phyloP scores from a whole-genome alignment of 306 rosid genomes.

The Acmispon strigosus region DNA sequence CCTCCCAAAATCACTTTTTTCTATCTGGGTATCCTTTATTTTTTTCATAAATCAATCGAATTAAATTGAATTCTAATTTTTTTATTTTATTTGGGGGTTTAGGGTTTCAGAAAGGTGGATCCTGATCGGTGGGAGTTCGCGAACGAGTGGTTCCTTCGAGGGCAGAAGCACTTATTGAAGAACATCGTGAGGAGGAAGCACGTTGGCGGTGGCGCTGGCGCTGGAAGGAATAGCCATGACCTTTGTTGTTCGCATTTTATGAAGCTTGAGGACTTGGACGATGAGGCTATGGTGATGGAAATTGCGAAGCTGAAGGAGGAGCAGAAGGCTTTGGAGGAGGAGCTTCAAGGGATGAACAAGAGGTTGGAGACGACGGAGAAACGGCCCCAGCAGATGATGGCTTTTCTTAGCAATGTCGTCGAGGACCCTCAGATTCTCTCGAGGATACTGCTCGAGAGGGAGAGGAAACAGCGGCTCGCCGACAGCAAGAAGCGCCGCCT shows the following conservation, averaged over 20 bases:
- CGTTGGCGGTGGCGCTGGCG: constrained; percentile 1
- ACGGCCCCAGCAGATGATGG: constrained; percentile 87
- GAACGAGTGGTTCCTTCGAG: constrained; percentile 81
- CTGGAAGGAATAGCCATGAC: neutral
- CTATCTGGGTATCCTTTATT: neutral
- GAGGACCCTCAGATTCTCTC: constrained; percentile 71
- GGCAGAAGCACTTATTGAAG: constrained; percentile 61
- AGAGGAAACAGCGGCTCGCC: neutral
- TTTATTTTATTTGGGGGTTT: neutral
- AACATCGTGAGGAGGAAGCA: constrained; percentile 59
- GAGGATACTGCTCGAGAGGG: constrained; percentile 37
- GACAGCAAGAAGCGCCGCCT: constrained; percentile 51
- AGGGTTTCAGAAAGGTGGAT: constrained; percentile 91
- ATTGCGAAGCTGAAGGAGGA: constrained; percentile 63
- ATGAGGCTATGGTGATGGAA: constrained; percentile 55
- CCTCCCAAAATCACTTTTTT: neutral
- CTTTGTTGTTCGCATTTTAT: neutral
- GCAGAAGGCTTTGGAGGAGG: constrained; percentile 55
- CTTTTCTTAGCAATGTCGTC: constrained; percentile 55
- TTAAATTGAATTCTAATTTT: neutral
- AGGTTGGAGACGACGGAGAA: constrained; percentile 67
- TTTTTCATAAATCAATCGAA: neutral
- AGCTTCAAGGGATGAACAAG: constrained; percentile 59
- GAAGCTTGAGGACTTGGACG: constrained; percentile 38
- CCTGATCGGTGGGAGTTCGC: constrained; percentile 97